These are phyloP conservation scores for Beauveria caledonica DNA, from an alignment of 2,329 filamentous ascomycete genomes.

Conservation along the genomic window DNA sequence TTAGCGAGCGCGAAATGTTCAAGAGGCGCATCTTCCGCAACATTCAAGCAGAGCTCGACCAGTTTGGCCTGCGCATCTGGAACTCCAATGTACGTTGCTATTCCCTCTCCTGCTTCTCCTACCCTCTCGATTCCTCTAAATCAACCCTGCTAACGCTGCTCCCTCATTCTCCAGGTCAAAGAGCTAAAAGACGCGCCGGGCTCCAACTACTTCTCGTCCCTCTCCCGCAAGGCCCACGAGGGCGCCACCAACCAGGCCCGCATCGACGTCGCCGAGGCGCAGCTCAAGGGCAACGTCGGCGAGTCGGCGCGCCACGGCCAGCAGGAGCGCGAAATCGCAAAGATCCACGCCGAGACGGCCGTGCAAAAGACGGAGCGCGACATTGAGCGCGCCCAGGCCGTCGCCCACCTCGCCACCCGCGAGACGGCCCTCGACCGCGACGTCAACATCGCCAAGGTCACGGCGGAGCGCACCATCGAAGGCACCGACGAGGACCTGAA, in stretches of 20 bases:
- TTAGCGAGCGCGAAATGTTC: slow-evolving; percentile 68
- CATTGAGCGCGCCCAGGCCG: slow-evolving; percentile 69
- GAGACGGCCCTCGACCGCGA: slow-evolving; percentile 66
- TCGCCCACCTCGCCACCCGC: slow-evolving; percentile 64
- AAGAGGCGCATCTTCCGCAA: slow-evolving; percentile 67
- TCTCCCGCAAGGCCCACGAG: slow-evolving; percentile 77
- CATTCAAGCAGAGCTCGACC: slow-evolving; percentile 70
- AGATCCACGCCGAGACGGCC: slow-evolving; percentile 79
- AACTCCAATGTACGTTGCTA: slow-evolving; percentile 47
- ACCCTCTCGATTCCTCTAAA: neutral
- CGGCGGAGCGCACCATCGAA: slow-evolving; percentile 65
- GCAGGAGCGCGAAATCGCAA: slow-evolving; percentile 78
- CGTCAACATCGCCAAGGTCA: slow-evolving; percentile 67
- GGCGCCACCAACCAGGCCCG: slow-evolving; percentile 73
- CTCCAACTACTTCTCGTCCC: slow-evolving; percentile 75
- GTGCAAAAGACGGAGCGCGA: slow-evolving; percentile 80
- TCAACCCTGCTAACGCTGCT: neutral
- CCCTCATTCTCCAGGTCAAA: slow-evolving; percentile 42
- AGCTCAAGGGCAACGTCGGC: slow-evolving; percentile 61
- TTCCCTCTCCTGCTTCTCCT: neutral
- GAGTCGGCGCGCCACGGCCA: slow-evolving; percentile 72
- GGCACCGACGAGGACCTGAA: slow-evolving; percentile 72
- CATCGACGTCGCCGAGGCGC: slow-evolving; percentile 57
- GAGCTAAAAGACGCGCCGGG: slow-evolving; percentile 76
- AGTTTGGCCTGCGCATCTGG: slow-evolving; percentile 70